These are phyloP conservation scores for Lachnum nothofagi DNA, from an alignment of 2,329 filamentous ascomycete genomes.

Conservation along the genomic window DNA sequence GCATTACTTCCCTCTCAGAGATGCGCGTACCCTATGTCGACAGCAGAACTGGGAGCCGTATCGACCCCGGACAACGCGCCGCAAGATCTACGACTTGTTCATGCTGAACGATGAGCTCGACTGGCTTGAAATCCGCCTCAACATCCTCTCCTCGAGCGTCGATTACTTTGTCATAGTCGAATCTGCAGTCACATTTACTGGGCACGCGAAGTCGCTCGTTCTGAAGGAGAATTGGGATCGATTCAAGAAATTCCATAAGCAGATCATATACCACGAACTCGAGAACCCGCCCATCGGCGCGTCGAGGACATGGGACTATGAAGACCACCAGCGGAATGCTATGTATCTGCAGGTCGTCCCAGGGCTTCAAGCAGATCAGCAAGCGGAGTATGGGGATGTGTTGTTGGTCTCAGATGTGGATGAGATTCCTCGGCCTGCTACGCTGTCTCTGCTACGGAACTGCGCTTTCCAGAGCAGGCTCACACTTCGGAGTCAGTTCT, in stretches of 20 bases:
- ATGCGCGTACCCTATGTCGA: conserved; percentile 13
- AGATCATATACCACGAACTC: conserved; percentile 57
- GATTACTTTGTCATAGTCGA: conserved; percentile 64
- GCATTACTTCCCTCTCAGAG: conserved; percentile 6
- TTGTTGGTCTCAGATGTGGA: conserved; percentile 44
- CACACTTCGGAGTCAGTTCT: conserved; percentile 34
- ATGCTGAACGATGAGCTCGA: conserved; percentile 62
- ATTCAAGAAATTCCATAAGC: conserved; percentile 49
- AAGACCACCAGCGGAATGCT: conserved; percentile 51
- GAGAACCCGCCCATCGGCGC: conserved; percentile 40
- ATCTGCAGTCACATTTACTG: conserved; percentile 53
- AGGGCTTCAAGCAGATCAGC: conserved; percentile 31
- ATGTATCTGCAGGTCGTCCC: conserved; percentile 50
- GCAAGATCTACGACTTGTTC: conserved; percentile 57
- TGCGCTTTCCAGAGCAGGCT: conserved; percentile 34
- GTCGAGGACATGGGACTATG: conserved; percentile 43
- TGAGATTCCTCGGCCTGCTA: conserved; percentile 39
- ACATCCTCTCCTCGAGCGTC: conserved; percentile 52
- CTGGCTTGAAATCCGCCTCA: conserved; percentile 59
- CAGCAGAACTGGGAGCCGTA: conserved; percentile 15
- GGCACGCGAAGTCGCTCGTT: conserved; percentile 48
- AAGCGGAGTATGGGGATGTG: conserved; percentile 36
- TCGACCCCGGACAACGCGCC: conserved; percentile 17
- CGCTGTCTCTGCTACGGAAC: conserved; percentile 33
- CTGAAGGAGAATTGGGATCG: conserved; percentile 48